Base-by-base conservation (phyloP, 2,329 filamentous ascomycete genomes). In the Penicillium sp. region DNA sequence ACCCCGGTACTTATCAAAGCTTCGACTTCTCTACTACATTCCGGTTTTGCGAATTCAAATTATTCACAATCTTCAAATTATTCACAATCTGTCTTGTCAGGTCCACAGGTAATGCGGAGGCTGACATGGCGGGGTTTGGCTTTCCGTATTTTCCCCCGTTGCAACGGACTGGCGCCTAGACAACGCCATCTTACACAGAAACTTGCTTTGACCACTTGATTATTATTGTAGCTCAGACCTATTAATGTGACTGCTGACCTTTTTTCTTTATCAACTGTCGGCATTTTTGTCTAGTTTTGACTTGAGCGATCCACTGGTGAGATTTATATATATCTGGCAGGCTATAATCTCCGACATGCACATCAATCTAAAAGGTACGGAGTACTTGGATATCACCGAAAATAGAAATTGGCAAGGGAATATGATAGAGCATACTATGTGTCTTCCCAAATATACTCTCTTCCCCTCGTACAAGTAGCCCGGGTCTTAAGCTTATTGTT, bases 121-220 rank as follows among this genome's bases (percentile, higher is more conserved):
- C 35, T 42, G 38, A 26, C 33, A 38, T 45, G 41, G 57, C 46
- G 50, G 56, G 52, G 40, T 31, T 30, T 22, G 30, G 14, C 10
- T 47, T 43, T 46, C 25, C 45, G 43, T 55, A 38, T 26, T 30
- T 51, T 41, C 46, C 50, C 30, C 42, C 6, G 48, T 56, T 60
- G 40, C 53, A 56, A 22, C 35, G 31, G 26, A 31, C 47, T 38
- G 45, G 58, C 58, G 53, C 55, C 40, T 56, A 54, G 35, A 53
- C 14, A 49, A 55, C 52, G 51, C 51, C 54, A 55, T 53, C 52
- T 60, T 52, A 49, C 48, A 36, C 26, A 38, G 19, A 5, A 26
- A 26, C 17, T 35, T n/a, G 31, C 31, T 40, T 30, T 30, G 19
- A 45, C 42, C 25, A 12, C 19, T 43, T 12, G 10, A 11, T 43